Evolutionary conservation across 2,329 filamentous ascomycete species (phyloP).

Genomic region (Dactylellina haptotyla): DNA sequence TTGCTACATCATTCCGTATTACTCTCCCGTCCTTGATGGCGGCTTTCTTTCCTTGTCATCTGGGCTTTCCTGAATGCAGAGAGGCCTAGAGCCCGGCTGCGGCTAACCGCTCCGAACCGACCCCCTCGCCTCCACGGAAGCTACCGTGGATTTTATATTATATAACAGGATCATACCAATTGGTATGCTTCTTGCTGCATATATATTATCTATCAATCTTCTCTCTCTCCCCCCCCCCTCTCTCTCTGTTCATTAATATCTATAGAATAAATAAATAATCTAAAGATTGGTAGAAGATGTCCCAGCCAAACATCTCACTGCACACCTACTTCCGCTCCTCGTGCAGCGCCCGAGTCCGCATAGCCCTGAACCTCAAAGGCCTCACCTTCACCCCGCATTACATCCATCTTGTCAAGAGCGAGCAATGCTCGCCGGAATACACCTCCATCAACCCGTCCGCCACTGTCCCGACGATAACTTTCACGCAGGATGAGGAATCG

Average conservation of each 20-base stretch:
- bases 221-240: neutral
- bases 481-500: slow-evolving; percentile 57
- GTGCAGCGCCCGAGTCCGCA: slow-evolving; percentile 71
- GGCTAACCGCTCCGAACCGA: slow-evolving; percentile 21
- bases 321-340: slow-evolving; percentile 73
- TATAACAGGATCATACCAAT: no score
- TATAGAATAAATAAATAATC: neutral
- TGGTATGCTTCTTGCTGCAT: no score
- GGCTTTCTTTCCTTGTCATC: neutral
- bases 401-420: slow-evolving; percentile 68
- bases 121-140: neutral
- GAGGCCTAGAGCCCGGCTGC: neutral
- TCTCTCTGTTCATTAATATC: neutral
- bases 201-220: no score
- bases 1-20: neutral
- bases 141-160: slow-evolving; percentile 14
- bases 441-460: slow-evolving; percentile 66
- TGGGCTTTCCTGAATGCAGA: neutral
- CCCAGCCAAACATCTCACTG: slow-evolving; percentile 59
- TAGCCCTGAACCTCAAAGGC: slow-evolving; percentile 69
- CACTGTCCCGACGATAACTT: slow-evolving; percentile 68
- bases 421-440: slow-evolving; percentile 66
- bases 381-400: slow-evolving; percentile 65
- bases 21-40: neutral
- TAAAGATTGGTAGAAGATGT: slow-evolving; percentile 4